These are phyloP conservation scores for Trichoderma guizhouense DNA, from an alignment of 2,329 filamentous ascomycete genomes.

Conservation along the genomic window DNA sequence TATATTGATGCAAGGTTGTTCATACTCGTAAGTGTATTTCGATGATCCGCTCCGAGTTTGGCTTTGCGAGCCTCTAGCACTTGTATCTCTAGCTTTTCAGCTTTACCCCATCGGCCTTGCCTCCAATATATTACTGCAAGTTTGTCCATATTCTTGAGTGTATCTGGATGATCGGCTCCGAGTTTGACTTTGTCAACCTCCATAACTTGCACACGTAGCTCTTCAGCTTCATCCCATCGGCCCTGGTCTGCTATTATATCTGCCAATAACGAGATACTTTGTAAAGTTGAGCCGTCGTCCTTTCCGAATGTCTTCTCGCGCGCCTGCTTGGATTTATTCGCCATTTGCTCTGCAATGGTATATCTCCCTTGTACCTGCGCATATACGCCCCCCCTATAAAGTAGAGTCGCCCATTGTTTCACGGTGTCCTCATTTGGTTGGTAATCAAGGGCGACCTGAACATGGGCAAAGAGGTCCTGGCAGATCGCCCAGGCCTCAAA, in stretches of 20 bases:
- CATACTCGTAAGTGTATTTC: accelerated
- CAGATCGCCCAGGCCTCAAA: background rate
- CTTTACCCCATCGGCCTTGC: background rate
- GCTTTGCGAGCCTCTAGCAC: background rate
- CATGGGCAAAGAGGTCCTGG: background rate
- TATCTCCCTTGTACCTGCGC: background rate
- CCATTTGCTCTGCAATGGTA: slow-evolving; percentile 2
- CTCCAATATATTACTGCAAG: background rate
- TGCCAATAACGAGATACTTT: background rate
- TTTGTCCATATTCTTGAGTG: accelerated
- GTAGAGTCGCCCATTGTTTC: background rate
- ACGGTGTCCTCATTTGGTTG: too few relatives aligned
- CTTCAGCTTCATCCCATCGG: slow-evolving; percentile 12
- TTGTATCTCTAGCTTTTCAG: background rate
- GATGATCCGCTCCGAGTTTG: background rate
- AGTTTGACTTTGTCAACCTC: accelerated
- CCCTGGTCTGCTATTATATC: background rate
- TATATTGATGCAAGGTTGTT: background rate
- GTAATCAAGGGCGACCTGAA: background rate
- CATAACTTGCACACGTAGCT: background rate
- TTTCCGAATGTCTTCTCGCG: background rate
- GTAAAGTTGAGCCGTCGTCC: background rate
- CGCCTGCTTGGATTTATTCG: accelerated
- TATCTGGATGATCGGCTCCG: background rate
- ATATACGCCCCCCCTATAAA: background rate